Base-by-base conservation (phyloP, 1,139 yeast genomes). In the Lizanozyma gosingica region DNA sequence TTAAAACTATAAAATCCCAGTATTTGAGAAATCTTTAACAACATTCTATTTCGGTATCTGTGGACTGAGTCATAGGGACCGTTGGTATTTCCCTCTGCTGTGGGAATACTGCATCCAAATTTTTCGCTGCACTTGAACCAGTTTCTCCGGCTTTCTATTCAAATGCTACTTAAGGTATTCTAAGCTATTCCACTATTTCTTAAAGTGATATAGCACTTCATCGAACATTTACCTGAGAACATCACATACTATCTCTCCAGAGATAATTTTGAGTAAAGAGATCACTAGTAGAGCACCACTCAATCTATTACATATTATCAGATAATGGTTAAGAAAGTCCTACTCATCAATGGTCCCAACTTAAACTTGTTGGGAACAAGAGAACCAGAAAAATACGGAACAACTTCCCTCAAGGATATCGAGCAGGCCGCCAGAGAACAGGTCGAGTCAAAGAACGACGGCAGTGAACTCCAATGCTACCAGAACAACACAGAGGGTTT, bases 341-440 rank as follows among this genome's bases (percentile, higher is more conserved):
- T 71, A 29, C 57, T 71, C 17, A 57, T 71, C 35, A 72, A 71
- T 47, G 76, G 76, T 9, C 76, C 76, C 39, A 71, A 71, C 50
- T 59, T 71, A 49, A 71, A 71, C 48, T 56, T 71, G 17, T 59
- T 71, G 43, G 76, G 75, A 4, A 62, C 71, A 4, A 63, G 76
- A 48, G 76, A 71, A 46, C 76, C 76, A 4, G 74, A 67, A 47
- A 71, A 69, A 47, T 71, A 71, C 45, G 76, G 76, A 4, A 64
- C 72, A 17, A 68, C 71, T 0, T 62, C 74, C 0, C 52, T 71
- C 35, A 47, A 52, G 8, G 72, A 70, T 40, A 59, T 71, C 14
- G 76, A 71, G 47, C 45, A 52, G 35, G 71, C 67, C 22, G 72
- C 70, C 3, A 51, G 50, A 22, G 48, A 55, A 2, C 76, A 69